Percentiles rank a stretch among this genome's conserved stretches.
Evolutionary conservation across 148 eudicot species (phyloP).

Genomic region (Amaranthus palmeri): DNA sequence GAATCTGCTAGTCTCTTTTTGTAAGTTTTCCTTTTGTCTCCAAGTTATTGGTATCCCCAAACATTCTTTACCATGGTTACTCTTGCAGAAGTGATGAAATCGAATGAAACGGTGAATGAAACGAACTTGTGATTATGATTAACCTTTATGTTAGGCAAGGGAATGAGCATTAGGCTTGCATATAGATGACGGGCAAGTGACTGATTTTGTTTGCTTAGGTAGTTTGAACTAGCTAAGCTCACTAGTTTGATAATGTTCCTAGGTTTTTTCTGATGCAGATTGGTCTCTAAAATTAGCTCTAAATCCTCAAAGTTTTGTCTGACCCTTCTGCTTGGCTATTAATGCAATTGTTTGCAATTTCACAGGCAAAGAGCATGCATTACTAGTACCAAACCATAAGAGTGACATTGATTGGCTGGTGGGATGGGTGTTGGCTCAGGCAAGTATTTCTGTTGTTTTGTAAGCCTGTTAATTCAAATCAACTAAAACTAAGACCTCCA

Average conservation of each 20-base stretch:
- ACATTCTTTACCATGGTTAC: not conserved
- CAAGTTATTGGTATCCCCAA: not conserved
- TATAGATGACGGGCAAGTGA: not conserved
- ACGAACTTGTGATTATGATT: not conserved
- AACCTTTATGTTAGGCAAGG: not conserved
- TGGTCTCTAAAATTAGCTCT: not conserved
- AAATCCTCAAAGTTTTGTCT: not conserved
- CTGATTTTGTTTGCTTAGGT: not conserved
- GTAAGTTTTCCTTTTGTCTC: not conserved
- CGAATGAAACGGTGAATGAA: not conserved
- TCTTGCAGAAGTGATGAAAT: not conserved
- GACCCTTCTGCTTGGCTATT: not conserved
- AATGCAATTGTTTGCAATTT: conserved; percentile 9
- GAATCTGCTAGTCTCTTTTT: not conserved
- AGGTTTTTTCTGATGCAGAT: not conserved
- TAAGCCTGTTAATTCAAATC: conserved; percentile 1
- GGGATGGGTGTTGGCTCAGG: conserved; percentile 99
- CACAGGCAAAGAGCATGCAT: conserved; percentile 92
- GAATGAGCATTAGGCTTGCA: not conserved
- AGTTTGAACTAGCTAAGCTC: not conserved
- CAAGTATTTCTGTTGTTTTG: conserved; percentile 28
- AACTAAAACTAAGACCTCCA: not conserved
- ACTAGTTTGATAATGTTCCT: not conserved
- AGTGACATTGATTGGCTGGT: conserved; percentile 99
- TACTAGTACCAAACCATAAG: conserved; percentile 69